Evolutionary conservation across 768 basidiomycete genomes (phyloP).

Genomic region (Lactifluus piperatus): DNA sequence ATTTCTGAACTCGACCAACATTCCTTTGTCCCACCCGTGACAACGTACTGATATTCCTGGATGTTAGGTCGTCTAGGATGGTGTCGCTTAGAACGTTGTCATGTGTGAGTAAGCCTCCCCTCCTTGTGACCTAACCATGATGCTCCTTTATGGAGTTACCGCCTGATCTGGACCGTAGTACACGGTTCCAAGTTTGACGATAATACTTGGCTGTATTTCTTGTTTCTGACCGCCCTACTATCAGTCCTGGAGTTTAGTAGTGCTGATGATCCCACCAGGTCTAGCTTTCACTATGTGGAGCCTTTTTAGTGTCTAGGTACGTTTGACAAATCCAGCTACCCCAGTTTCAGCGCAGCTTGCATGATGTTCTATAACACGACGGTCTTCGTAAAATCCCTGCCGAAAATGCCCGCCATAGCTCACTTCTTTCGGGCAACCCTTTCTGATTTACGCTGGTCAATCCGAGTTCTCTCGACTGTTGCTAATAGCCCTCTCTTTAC

Average conservation of each 20-base stretch:
- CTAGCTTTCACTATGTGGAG: not conserved
- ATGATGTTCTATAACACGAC: slow-evolving; percentile 81
- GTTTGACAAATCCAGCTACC: not conserved
- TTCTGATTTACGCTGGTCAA: slow-evolving; percentile 37
- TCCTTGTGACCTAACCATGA: slow-evolving; percentile 31
- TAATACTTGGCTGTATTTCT: slow-evolving; percentile 67
- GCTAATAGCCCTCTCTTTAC: not conserved
- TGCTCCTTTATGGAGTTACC: slow-evolving; percentile 76
- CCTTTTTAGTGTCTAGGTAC: not conserved
- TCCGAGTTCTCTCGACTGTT: not conserved
- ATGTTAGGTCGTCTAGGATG: not conserved
- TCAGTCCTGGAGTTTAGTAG: not conserved
- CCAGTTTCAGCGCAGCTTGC: slow-evolving; percentile 10
- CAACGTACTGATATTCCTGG: not conserved
- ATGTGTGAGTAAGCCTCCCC: slow-evolving; percentile 29
- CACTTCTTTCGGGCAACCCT: slow-evolving; percentile 74
- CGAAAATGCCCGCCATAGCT: slow-evolving; percentile 95
- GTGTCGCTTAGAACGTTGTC: not conserved
- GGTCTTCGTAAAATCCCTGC: slow-evolving; percentile 80
- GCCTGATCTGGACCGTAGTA: slow-evolving; percentile 48
- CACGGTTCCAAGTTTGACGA: slow-evolving; percentile 47
- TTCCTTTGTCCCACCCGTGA: not conserved
- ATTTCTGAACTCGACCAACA: slow-evolving; percentile 6
- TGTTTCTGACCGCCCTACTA: slow-evolving; percentile 41
- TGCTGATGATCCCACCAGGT: not conserved